Evolutionary conservation across 345 rosid genomes (phyloP).

Genomic region (Eucalyptus camaldulensis): DNA sequence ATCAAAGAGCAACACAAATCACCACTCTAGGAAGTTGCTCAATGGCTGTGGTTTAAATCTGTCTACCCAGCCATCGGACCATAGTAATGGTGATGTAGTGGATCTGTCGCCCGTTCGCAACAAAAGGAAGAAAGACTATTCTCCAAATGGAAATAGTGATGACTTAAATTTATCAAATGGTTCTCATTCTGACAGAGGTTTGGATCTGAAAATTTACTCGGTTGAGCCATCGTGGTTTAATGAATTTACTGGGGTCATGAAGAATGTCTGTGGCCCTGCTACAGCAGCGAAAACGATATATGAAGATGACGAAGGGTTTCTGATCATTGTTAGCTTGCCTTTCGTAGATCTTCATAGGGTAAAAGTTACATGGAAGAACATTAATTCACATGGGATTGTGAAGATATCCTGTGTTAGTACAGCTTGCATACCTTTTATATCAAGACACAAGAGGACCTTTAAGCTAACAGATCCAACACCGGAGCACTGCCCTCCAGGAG

Average conservation of each 20-base stretch:
- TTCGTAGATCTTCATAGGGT: constrained; percentile 63
- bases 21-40: constrained; percentile 16
- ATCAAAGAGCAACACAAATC: background rate
- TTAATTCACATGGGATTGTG: constrained; percentile 55
- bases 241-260: constrained; percentile 38
- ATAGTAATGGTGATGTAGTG: constrained; percentile 17
- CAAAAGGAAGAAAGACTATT: constrained; percentile 32
- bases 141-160: background rate
- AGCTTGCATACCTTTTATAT: constrained; percentile 61
- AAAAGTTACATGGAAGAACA: constrained; percentile 85
- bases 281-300: constrained; percentile 78
- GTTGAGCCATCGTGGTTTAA: constrained; percentile 28
- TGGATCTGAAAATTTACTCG: background rate
- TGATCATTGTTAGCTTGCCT: constrained; percentile 70
- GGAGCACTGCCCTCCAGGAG: constrained; percentile 94
- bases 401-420: constrained; percentile 77
- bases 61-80: constrained; percentile 26
- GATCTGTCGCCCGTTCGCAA: constrained; percentile 17
- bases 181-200: background rate
- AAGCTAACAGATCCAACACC: constrained; percentile 87
- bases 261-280: constrained; percentile 47
- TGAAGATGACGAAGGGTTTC: constrained; percentile 64
- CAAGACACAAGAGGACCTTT: constrained; percentile 73
- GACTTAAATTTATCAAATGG: background rate
- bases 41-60: constrained; percentile 29